Evolutionary conservation across 2,329 filamentous ascomycete species (phyloP), one percentile per base, ranked within the genome.

Genomic region (Fusarium cyanostomum): DNA sequence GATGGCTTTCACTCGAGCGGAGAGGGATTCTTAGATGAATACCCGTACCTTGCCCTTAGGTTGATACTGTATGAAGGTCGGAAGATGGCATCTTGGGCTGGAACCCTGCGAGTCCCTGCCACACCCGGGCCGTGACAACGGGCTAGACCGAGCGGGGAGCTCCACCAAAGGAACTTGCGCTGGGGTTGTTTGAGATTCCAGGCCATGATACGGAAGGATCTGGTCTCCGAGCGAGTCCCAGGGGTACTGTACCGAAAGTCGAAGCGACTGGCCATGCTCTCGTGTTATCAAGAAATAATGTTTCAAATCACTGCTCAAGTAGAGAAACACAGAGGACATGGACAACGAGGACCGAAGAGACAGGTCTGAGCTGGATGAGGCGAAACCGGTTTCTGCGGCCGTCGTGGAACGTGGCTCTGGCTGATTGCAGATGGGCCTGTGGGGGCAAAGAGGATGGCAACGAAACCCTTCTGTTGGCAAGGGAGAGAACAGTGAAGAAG

Each of bases 61-160:
- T 30, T 44, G 16, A 18, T 18, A 31, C 35, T n/a, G 15, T 51
- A 34, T 39, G 27, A 13, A 41, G 24, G 34, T 41, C 44, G 24
- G 34, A 34, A 34, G 42, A 51, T 54, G 52, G 60, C 44, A 62
- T 54, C 44, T 61, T 62, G 44, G 30, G 33, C 31, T 41, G 26
- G 44, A 59, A 49, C 59, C 42, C 35, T 45, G 50, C 43, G 37
- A 28, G 59, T 54, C 39, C 49, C 48, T 21, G 50, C 60, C 56
- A 67, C 56, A 62, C 52, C 56, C 56, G 41, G 31, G 56, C 49
- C 43, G 35, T 31, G 54, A 37, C 44, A 26, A 59, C 55, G 62
- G 58, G 66, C 64, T 69, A 58, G 58, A 62, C 68, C 63, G 66
- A 64, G 44, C 52, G 57, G 67, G 59, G 64, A 64, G 51, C 49